A percentile compares a stretch with the other conserved stretches of the same genome.
Evolutionary conservation across 148 eudicot genomes (phyloP).

Genomic region (Persicaria maculosa): DNA sequence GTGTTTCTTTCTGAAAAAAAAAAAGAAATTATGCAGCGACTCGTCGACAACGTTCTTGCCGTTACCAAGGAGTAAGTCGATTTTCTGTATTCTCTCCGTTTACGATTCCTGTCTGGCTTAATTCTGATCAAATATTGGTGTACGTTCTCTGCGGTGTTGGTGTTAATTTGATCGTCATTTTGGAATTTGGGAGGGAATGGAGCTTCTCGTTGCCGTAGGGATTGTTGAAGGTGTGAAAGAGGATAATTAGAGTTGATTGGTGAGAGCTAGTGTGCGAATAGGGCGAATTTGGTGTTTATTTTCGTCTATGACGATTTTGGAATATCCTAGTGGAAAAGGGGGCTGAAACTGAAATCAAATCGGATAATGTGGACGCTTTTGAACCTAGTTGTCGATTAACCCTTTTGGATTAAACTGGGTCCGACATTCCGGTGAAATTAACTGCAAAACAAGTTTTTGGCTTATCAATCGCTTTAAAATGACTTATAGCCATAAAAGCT

Average conservation of each 20-base stretch:
- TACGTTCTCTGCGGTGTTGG: not conserved
- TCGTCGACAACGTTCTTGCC: slow-evolving; percentile 61
- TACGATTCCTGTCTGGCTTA: not conserved
- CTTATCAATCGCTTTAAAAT: not conserved
- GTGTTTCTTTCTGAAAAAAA: not conserved
- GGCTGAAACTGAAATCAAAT: not conserved
- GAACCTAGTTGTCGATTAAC: not conserved
- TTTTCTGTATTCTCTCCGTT: not conserved
- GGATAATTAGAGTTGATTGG: not conserved
- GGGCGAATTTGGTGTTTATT: not conserved
- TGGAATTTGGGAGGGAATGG: not conserved
- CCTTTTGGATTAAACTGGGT: not conserved
- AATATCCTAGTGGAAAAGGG: not conserved
- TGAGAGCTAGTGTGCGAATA: not conserved
- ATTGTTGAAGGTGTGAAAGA: not conserved
- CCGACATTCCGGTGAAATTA: not conserved
- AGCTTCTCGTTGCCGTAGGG: not conserved
- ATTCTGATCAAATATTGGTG: not conserved
- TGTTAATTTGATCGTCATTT: slow-evolving; percentile 1
- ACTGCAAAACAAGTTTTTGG: not conserved
- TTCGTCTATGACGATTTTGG: not conserved
- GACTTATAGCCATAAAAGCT: not conserved
- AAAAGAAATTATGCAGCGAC: slow-evolving; percentile 40
- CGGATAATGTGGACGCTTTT: not conserved
- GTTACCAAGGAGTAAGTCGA: slow-evolving; percentile 56